These are phyloP conservation scores for Globisporangium yorkense DNA, from an alignment of 352 stramenopile genomes.

Conservation along the genomic window DNA sequence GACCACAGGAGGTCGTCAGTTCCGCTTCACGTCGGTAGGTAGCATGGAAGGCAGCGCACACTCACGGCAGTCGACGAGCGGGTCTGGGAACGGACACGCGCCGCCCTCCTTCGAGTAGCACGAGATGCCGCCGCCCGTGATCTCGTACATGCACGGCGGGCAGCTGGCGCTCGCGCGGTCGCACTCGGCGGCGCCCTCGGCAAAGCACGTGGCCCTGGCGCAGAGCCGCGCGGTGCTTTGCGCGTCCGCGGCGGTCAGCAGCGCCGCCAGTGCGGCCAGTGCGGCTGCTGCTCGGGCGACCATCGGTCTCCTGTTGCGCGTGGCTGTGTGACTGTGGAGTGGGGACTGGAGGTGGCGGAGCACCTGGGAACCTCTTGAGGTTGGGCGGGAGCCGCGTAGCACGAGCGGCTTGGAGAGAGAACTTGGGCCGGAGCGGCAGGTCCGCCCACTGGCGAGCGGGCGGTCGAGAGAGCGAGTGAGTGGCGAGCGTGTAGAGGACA, in stretches of 20 bases:
- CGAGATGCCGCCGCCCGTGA: constrained; percentile 46
- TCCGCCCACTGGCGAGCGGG: not conserved
- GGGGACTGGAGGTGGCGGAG: too few species aligned
- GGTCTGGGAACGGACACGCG: constrained; percentile 34
- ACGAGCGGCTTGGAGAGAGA: not conserved
- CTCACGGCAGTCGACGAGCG: constrained; percentile 23
- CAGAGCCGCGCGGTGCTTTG: constrained; percentile 18
- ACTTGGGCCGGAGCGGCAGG: not conserved
- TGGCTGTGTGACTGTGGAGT: not conserved
- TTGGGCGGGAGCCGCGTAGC: too few species aligned
- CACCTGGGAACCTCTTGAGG: too few species aligned
- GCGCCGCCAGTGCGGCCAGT: not conserved
- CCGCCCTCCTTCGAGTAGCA: constrained; percentile 53
- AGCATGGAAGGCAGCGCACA: not conserved
- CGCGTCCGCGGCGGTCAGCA: constrained; percentile 10
- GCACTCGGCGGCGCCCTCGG: constrained; percentile 50
- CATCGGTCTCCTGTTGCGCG: not conserved
- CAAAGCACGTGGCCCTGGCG: constrained; percentile 39
- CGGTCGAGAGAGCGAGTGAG: not conserved
- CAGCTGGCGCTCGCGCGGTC: constrained; percentile 32
- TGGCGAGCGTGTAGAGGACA: not conserved
- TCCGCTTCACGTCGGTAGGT: not conserved
- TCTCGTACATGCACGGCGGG: constrained; percentile 62
- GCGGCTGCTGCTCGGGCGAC: not conserved
- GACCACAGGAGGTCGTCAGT: constrained; percentile 1